phyloP scores from a whole-genome alignment of 2,329 filamentous ascomycete genomes.

The Colletotrichum zoysiae region DNA sequence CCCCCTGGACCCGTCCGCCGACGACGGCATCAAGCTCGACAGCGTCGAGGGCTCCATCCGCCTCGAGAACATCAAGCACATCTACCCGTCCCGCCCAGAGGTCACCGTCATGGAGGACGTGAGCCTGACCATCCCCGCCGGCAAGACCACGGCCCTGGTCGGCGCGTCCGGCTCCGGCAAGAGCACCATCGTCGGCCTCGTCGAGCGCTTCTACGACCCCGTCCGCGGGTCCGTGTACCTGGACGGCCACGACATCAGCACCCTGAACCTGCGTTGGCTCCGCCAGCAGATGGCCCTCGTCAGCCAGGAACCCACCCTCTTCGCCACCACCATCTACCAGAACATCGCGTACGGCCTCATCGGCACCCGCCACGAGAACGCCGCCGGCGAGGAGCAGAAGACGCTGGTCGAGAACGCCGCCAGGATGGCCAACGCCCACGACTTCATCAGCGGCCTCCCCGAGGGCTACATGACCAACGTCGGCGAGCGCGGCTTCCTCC shows the following conservation, averaged over 20 bases:
- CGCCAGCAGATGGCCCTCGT: conserved; percentile 93
- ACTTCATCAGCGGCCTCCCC: conserved; percentile 85
- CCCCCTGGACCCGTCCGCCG: conserved; percentile 81
- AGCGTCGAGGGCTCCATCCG: conserved; percentile 82
- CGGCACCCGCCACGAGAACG: conserved; percentile 81
- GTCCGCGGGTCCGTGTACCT: conserved; percentile 83
- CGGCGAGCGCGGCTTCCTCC: conserved; percentile 91
- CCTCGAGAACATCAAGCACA: conserved; percentile 86
- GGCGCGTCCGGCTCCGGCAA: conserved; percentile 96
- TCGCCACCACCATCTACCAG: conserved; percentile 87
- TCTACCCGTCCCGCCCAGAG: conserved; percentile 93
- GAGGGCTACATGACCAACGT: conserved; percentile 95
- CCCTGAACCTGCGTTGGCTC: conserved; percentile 89
- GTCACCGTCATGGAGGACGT: conserved; percentile 90
- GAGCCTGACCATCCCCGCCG: conserved; percentile 82
- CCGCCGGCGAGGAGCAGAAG: conserved; percentile 74
- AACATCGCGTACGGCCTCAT: conserved; percentile 94
- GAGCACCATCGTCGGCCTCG: conserved; percentile 91
- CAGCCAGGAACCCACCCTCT: conserved; percentile 92
- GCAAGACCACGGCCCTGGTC: conserved; percentile 93
- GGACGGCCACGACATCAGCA: conserved; percentile 85
- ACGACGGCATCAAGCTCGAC: conserved; percentile 79
- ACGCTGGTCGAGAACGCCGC: conserved; percentile 84
- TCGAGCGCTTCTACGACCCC: conserved; percentile 95
- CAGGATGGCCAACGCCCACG: conserved; percentile 92